These are phyloP conservation scores for Verbascum thapsus DNA, from an alignment of 257 asterid species.

Conservation along the genomic window DNA sequence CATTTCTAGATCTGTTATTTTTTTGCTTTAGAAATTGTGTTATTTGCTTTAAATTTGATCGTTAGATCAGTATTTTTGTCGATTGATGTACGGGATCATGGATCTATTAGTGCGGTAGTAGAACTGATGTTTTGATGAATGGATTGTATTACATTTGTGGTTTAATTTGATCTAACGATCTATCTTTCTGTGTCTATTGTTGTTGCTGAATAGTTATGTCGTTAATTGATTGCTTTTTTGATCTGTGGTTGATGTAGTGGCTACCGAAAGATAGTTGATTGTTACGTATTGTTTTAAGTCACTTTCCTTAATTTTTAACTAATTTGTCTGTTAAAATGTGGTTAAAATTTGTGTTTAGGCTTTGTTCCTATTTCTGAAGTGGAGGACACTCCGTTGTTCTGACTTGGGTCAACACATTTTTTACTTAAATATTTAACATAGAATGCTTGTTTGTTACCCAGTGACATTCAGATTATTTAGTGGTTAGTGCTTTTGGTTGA, in stretches of 20 bases:
- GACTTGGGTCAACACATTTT: background rate
- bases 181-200: background rate
- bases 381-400: conserved; percentile 4
- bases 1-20: conserved; percentile 1
- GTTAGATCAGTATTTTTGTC: background rate
- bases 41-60: background rate
- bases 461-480: background rate
- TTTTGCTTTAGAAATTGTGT: background rate
- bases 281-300: background rate
- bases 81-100: background rate
- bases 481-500: background rate
- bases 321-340: background rate
- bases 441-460: background rate
- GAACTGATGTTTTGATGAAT: background rate
- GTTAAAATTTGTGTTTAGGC: background rate
- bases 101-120: background rate
- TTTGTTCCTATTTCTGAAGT: background rate
- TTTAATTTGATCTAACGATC: background rate
- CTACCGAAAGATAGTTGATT: too few relatives aligned
- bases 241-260: background rate
- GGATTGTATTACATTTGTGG: background rate
- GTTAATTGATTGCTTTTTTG: background rate
- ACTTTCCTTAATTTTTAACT: background rate
- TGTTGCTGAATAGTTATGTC: background rate
- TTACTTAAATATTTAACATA: background rate